A percentile compares a stretch with the other conserved stretches of the same genome.
Conservation (phyloP, 371 early-diverging fungal genomes). For the Syncephalastrum sp. region DNA sequence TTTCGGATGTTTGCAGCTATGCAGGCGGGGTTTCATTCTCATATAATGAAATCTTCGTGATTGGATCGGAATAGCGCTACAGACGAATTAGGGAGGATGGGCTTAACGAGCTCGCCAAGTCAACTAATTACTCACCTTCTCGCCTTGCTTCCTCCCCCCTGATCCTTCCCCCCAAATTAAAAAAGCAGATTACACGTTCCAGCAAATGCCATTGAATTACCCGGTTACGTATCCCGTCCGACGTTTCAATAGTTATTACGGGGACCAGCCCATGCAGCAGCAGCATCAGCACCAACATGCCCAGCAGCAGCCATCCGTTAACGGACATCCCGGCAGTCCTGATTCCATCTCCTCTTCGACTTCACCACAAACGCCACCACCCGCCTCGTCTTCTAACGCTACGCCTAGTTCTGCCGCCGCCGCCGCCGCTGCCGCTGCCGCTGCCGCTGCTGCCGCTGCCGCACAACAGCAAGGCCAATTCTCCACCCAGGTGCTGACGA, state of each 20-base stretch:
- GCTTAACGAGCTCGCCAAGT: too few relatives aligned
- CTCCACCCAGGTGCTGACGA: slow-evolving; percentile 12
- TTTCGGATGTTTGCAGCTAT: slow-evolving; percentile 8
- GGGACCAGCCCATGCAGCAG: slow-evolving; percentile 15
- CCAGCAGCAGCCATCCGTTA: slow-evolving; percentile 3
- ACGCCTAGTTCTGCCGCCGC: background rate
- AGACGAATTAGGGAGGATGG: too few relatives aligned
- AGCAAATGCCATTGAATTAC: slow-evolving; percentile 33
- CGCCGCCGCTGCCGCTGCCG: background rate
- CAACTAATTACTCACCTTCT: background rate
- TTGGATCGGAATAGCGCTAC: slow-evolving; percentile 1
- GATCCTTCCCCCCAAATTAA: slow-evolving; percentile 3
- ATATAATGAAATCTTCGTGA: slow-evolving; percentile 8
- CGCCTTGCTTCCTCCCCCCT: slow-evolving; percentile 11
- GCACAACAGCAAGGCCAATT: background rate
- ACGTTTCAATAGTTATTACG: slow-evolving; percentile 26
- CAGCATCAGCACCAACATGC: background rate
- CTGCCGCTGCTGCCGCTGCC: slow-evolving; percentile 2
- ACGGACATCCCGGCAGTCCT: slow-evolving; percentile 29
- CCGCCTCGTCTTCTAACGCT: slow-evolving; percentile 10
- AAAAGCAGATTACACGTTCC: slow-evolving; percentile 35
- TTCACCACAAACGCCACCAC: slow-evolving; percentile 27
- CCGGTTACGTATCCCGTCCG: slow-evolving; percentile 28
- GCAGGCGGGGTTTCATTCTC: slow-evolving; percentile 9
- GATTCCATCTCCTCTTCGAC: slow-evolving; percentile 38